Evolutionary conservation across 148 eudicot species (phyloP), one percentile per base, ranked within the genome.

Genomic region (Diospyros kaki): DNA sequence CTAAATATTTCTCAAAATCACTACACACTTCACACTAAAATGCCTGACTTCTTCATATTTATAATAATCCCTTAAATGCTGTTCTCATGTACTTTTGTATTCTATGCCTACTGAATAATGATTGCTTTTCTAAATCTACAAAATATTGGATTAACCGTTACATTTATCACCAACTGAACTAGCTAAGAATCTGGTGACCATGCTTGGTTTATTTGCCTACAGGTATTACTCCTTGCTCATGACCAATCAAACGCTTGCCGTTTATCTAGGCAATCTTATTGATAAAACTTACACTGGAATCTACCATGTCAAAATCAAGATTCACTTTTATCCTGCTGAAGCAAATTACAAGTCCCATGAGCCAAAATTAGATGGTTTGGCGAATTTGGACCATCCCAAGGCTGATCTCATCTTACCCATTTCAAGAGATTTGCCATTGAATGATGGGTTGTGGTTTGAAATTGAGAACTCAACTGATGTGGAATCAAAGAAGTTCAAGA

Each of bases 391-490:
- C 74, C 4, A 46, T 64, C 68, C 84, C 28, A 73, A 72, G 78
- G 98, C 98, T 12, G 90, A 92, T 86, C 75, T 87, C 81, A 92
- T 94, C 43, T 2, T 92, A 28, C 98, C 97, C 71, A 82, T 94
- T 70, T 94, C 98, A 6, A 78, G 96, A 62, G 82, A 71, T 56
- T 73, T 86, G 73, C 98, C 93, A 0, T 67, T 87, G 81, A 94
- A 89, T 60, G 97, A 90, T 77, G 98, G 98, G 79, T 78, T 94
- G 69, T 94, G 98, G 98, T 94, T 94, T 71, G 89, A 89, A 79
- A 81, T 94, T 28, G 69, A 83, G 79, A 90, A 86, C 58, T 78
- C 89, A 1, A 84, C 85, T 12, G 88, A 90, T 72, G 58, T 75
- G 1, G 62, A 85, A 65, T 68, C 66, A 10, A 90, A 89, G 72